Percentiles rank a stretch among this genome's conserved stretches.
Conservation (phyloP, 371 early-diverging fungal species). For the Parasitella parasitica region DNA sequence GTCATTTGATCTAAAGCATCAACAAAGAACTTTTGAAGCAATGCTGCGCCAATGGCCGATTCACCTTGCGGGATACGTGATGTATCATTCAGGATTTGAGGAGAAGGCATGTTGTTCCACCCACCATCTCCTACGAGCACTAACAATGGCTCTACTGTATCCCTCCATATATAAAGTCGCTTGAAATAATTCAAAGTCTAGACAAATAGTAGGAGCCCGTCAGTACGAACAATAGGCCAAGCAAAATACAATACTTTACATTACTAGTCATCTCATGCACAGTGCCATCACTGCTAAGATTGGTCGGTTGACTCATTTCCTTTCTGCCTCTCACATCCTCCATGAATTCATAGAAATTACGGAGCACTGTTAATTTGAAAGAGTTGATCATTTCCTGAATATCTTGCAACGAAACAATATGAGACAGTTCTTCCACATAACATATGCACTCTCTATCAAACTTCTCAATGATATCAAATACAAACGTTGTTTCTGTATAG, state of each 20-base stretch:
- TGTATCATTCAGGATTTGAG: slow-evolving; percentile 9
- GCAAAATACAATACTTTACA: slow-evolving; percentile 42
- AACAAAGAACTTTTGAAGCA: slow-evolving; percentile 35
- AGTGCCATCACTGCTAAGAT: slow-evolving; percentile 78
- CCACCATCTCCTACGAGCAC: slow-evolving; percentile 59
- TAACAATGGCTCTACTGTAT: slow-evolving; percentile 63
- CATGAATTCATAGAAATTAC: slow-evolving; percentile 70
- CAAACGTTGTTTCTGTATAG: slow-evolving; percentile 71
- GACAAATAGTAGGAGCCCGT: not conserved
- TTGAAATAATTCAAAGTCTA: slow-evolving; percentile 67
- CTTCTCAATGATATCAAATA: slow-evolving; percentile 79
- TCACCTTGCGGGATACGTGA: slow-evolving; percentile 16
- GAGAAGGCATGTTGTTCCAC: slow-evolving; percentile 47
- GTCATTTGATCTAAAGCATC: slow-evolving; percentile 66
- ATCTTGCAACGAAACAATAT: slow-evolving; percentile 35
- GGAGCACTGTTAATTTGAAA: slow-evolving; percentile 58
- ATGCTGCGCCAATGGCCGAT: slow-evolving; percentile 25
- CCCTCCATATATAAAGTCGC: slow-evolving; percentile 56
- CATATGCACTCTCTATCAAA: slow-evolving; percentile 33
- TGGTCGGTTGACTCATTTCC: slow-evolving; percentile 38
- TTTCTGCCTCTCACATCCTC: slow-evolving; percentile 62
- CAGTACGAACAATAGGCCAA: not conserved
- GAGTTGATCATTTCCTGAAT: slow-evolving; percentile 55
- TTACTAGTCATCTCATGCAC: slow-evolving; percentile 84
- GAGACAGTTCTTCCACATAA: slow-evolving; percentile 18